phyloP scores from a whole-genome alignment of 2,329 filamentous ascomycete genomes.

The Fusarium duplospermum region DNA sequence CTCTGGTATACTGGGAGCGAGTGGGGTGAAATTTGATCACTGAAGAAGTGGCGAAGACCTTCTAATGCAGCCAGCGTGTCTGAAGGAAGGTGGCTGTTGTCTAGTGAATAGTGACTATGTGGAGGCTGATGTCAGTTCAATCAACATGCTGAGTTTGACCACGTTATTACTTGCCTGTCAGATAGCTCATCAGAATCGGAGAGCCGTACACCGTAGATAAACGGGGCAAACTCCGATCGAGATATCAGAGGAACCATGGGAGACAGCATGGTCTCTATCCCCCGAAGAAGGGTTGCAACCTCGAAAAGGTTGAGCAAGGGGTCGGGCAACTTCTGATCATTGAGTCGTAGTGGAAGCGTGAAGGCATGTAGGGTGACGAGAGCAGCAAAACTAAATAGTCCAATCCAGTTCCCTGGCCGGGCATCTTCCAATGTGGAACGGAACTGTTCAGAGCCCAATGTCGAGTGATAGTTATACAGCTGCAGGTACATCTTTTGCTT shows the following conservation, averaged over 20 bases:
- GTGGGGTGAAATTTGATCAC: neutral
- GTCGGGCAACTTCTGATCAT: neutral
- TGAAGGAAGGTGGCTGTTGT: neutral
- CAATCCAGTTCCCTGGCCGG: neutral
- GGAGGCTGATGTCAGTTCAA: neutral
- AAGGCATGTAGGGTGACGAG: neutral
- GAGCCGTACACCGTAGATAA: neutral
- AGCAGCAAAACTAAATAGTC: neutral
- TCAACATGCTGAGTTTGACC: neutral
- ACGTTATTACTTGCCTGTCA: neutral
- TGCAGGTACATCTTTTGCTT: neutral
- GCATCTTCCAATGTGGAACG: neutral
- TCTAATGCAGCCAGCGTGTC: neutral
- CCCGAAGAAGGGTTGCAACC: neutral
- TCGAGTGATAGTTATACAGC: neutral
- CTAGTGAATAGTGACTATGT: neutral
- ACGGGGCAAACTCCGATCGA: neutral
- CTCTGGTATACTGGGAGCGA: neutral
- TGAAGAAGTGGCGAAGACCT: neutral
- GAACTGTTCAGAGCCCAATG: neutral
- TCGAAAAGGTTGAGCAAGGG: neutral
- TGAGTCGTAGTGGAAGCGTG: neutral
- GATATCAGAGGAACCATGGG: neutral
- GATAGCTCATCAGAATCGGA: neutral
- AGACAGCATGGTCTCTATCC: neutral